Conservation (phyloP, 2,329 filamentous ascomycete species). For the Albophoma yamanashiensis region DNA sequence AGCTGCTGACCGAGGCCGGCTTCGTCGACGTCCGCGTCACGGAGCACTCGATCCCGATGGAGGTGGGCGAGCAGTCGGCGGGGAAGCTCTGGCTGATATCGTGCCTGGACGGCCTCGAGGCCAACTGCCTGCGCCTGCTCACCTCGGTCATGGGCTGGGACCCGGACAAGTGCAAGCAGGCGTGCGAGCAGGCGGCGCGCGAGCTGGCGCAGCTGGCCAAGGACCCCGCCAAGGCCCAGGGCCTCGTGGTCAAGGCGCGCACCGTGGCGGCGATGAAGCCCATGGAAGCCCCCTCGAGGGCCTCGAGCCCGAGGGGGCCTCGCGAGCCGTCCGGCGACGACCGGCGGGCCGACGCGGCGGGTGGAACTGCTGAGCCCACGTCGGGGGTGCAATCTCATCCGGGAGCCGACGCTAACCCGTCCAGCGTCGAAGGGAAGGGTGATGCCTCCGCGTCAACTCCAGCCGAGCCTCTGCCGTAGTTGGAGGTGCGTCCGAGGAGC, state of each 20-base stretch:
- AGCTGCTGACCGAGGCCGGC: slow-evolving; percentile 33
- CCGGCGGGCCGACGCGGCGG: neutral
- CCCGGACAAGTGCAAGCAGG: slow-evolving; percentile 32
- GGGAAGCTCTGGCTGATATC: slow-evolving; percentile 44
- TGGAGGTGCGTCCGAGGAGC: neutral
- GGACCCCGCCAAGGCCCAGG: slow-evolving; percentile 29
- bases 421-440: neutral
- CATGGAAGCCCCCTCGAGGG: slow-evolving; percentile 6
- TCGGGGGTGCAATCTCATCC: slow-evolving; percentile 6
- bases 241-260: slow-evolving; percentile 35
- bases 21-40: slow-evolving; percentile 39
- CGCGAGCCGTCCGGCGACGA: neutral
- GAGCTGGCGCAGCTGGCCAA: slow-evolving; percentile 39
- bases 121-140: slow-evolving; percentile 35
- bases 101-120: slow-evolving; percentile 39
- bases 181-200: slow-evolving; percentile 34
- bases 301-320: neutral
- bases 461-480: neutral
- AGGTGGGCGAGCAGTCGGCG: slow-evolving; percentile 30
- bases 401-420: neutral
- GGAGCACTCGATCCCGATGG: slow-evolving; percentile 38
- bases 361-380: neutral
- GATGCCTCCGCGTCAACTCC: too few species aligned
- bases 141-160: slow-evolving; percentile 44
- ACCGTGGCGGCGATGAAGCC: slow-evolving; percentile 42